phyloP scores from a whole-genome alignment of 345 rosid species.

The Ailanthus altissimus region DNA sequence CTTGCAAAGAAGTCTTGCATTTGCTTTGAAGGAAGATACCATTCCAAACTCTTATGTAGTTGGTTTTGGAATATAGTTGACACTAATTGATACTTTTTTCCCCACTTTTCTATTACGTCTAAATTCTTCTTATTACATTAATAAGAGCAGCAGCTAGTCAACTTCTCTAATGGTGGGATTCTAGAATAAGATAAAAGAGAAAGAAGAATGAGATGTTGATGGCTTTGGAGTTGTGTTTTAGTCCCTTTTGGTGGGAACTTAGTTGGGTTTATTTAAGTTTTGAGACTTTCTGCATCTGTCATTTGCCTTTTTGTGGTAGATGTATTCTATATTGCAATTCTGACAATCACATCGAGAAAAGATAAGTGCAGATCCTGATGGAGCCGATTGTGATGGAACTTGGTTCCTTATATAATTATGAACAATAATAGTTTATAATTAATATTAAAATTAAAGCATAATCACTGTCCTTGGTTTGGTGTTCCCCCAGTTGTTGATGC shows the following conservation, averaged over 20 bases:
- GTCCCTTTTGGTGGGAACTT: not conserved
- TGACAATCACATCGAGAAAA: not conserved
- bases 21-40: constrained; percentile 38
- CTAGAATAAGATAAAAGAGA: not conserved
- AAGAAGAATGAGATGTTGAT: not conserved
- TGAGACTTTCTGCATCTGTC: not conserved
- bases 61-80: constrained; percentile 3
- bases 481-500: not conserved
- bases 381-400: constrained; percentile 6
- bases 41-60: constrained; percentile 9
- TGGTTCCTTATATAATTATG: not conserved
- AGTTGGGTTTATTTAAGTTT: not conserved
- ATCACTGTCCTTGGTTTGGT: not conserved
- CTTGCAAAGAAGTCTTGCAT: constrained; percentile 25
- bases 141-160: not conserved
- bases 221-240: not conserved
- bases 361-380: not conserved
- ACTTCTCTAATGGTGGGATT: not conserved
- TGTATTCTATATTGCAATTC: not conserved
- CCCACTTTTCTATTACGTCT: not conserved
- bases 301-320: not conserved
- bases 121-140: not conserved
- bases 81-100: not conserved
- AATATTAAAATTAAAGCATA: not conserved
- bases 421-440: not conserved